Evolutionary conservation across 2,329 filamentous ascomycete genomes (phyloP), one percentile per base, ranked within the genome.

Genomic region (Sporothrix phasma): DNA sequence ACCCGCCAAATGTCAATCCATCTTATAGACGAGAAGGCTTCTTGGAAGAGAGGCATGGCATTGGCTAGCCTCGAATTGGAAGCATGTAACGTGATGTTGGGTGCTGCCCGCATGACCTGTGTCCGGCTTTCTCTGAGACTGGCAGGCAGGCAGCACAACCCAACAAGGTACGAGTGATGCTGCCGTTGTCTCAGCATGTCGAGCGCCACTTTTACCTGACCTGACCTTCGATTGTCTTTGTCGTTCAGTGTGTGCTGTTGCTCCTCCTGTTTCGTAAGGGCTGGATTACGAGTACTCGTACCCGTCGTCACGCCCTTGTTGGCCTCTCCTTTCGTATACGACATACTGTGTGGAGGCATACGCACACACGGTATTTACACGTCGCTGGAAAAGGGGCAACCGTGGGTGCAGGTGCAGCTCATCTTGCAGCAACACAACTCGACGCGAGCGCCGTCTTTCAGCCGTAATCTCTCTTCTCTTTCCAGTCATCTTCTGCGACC

Each of bases 371-470:
- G 62, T 64, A 47, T 64, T 58, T 58, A 31, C n/a, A 46, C 11
- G 53, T 64, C 37, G 29, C 26, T 61, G 37, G 47, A 61, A 64
- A 64, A 64, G 56, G 56, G 56, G 63, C 56, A 41, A 31, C 22
- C 54, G 45, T 22, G n/a, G n/a, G n/a, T n/a, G n/a, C n/a, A n/a
- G n/a, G 43, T 22, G 31, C 17, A 54, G 49, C 51, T 56, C 51
- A 39, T 19, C 51, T 56, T 54, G 29, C 59, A 45, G 54, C 54
- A 31, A 37, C 5, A 43, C 26, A n/a, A n/a, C n/a, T n/a, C n/a
- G n/a, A n/a, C n/a, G n/a, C 13, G 45, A 51, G 13, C 46, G 15
- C 31, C 10, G 31, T 54, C n/a, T 34, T 54, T 37, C 49, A 56
- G 51, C n/a, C 24, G 11, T 17, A 31, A 56, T 39, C 51, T 31